Base-by-base conservation (phyloP, 2,329 filamentous ascomycete species). In the Penicillium janthinellum region DNA sequence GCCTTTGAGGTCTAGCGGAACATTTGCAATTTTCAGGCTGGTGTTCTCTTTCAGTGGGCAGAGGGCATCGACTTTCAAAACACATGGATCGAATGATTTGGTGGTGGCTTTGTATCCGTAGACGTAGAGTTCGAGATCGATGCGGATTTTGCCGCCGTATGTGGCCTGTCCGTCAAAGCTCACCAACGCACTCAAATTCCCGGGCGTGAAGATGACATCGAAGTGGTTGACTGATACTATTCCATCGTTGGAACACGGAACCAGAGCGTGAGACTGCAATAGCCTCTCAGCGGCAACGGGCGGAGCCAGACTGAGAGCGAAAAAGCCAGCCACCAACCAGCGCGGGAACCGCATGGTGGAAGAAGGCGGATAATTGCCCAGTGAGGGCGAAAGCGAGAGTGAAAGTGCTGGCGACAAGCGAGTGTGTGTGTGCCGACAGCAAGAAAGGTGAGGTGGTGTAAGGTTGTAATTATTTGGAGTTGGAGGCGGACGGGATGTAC, bases 1-100 rank as follows among this genome's bases (percentile, higher is more conserved):
- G 8, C 77, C 10, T 25, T 22, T 11, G n/a, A 58, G 37, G 37
- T 42, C 25, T 10, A 54, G 22, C 20, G 41, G 39, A 6, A 91
- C 91, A 54, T 85, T 83, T 7, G 63, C 58, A 70, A 96, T 84
- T 56, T 89, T 84, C 71, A 96, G 88, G 70, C 89, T 88, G 64
- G 91, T 92, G 10, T 91, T 86, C 64, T 86, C 90, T 92, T 38
- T 20, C 8, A 97, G 96, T 60, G 93, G 93, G 78, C 93, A 97
- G 67, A 97, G 84, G 75, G 91, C 91, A 56, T 82, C 75, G 61
- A 96, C 81, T 38, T 83, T 76, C 62, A 85, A 81, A 45, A 84
- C 79, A 81, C 94, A 98, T 41, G 94, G 94, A 72, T 96, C 82
- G 67, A 97, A 75, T 4, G 79, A 85, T 67, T 86, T 78, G 63